A percentile compares a stretch with the other conserved stretches of the same genome.
Evolutionary conservation across 2,329 filamentous ascomycete species (phyloP).

Genomic region (Fusarium odoratissimum): DNA sequence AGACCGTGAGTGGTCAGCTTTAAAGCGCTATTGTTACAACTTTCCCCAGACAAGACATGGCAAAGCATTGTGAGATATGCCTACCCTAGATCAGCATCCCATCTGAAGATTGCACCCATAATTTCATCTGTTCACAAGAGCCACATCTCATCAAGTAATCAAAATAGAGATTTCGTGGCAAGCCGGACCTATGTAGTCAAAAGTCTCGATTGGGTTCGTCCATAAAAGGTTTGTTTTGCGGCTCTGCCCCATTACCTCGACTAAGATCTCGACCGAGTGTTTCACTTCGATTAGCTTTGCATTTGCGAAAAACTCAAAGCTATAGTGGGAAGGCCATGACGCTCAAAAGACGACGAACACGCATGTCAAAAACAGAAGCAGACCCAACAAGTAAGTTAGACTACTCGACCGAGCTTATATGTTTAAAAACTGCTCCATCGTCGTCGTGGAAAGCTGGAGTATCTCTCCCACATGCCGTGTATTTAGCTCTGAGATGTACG

Average conservation of each 20-base stretch:
- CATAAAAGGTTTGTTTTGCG: not conserved
- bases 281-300: constrained; percentile 13
- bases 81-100: constrained; percentile 16
- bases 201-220: not conserved
- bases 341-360: constrained; percentile 14
- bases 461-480: not conserved
- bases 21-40: not conserved
- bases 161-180: not conserved
- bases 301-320: constrained; percentile 23
- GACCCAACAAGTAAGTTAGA: not conserved
- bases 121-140: not conserved
- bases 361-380: not conserved
- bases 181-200: not conserved
- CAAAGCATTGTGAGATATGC: constrained; percentile 3
- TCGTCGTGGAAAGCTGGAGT: not conserved
- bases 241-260: constrained; percentile 2
- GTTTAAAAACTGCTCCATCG: not conserved
- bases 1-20: constrained; percentile 20
- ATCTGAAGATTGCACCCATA: too few species aligned
- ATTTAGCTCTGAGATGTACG: not conserved
- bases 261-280: constrained; percentile 6
- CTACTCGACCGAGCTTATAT: constrained; percentile 1
- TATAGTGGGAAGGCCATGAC: not conserved
- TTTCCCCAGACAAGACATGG: not conserved
- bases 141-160: not conserved